Percentiles rank a stretch among this genome's conserved stretches.
These are phyloP conservation scores for Coffea eugenioides DNA, from an alignment of 257 asterid genomes.

Conservation along the genomic window DNA sequence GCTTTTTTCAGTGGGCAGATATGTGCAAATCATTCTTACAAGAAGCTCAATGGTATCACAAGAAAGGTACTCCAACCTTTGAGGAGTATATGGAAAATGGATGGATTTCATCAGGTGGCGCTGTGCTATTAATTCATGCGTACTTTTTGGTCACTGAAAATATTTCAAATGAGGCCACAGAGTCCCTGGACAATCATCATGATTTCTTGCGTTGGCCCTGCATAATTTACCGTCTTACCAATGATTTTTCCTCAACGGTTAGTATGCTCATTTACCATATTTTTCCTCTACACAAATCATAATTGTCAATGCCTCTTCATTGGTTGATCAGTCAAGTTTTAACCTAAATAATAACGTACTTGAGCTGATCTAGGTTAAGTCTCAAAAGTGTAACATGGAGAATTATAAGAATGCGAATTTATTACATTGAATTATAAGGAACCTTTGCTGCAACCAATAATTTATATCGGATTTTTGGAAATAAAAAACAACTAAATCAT, in stretches of 20 bases:
- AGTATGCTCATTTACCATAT: too few relatives aligned
- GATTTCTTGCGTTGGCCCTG: constrained; percentile 12
- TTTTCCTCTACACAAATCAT: too few relatives aligned
- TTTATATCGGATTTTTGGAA: too few relatives aligned
- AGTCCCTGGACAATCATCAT: constrained; percentile 12
- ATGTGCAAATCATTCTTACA: constrained; percentile 21
- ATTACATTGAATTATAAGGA: too few relatives aligned
- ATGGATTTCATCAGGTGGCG: constrained; percentile 29
- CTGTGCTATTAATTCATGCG: constrained; percentile 24
- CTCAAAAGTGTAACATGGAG: too few relatives aligned
- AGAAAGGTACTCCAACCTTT: constrained; percentile 9
- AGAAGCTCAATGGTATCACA: constrained; percentile 21
- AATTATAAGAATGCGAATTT: too few relatives aligned
- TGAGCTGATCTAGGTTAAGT: too few relatives aligned
- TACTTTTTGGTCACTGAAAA: constrained; percentile 21
- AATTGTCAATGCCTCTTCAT: too few relatives aligned
- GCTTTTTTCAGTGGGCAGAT: constrained; percentile 29
- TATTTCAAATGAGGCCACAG: constrained; percentile 20
- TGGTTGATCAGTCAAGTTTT: too few relatives aligned
- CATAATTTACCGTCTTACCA: constrained; percentile 16
- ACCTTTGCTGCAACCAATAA: too few relatives aligned
- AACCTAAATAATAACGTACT: too few relatives aligned
- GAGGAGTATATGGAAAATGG: constrained; percentile 31
- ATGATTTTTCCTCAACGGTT: constrained; percentile 6
- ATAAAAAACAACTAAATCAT: too few relatives aligned